These are phyloP conservation scores for Cyclotella atomus DNA, from an alignment of 108 stramenopile genomes.

Conservation along the genomic window DNA sequence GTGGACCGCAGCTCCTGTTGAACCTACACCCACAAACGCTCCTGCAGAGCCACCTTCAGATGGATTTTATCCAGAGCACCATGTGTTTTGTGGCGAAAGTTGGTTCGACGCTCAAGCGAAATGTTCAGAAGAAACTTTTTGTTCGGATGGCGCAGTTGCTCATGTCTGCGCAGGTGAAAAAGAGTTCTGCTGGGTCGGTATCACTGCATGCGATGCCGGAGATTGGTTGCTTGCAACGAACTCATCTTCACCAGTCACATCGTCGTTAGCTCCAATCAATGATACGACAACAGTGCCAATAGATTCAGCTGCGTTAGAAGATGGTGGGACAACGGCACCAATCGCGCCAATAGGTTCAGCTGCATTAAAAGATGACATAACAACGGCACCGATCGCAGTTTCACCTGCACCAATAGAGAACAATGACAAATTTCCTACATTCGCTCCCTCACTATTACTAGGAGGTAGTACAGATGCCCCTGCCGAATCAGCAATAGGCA, in stretches of 20 bases:
- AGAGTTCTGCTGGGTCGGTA: conserved; percentile 39
- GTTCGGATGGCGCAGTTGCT: conserved; percentile 31
- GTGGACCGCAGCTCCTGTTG: conserved; percentile 8
- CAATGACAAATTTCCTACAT: not conserved
- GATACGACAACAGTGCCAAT: not conserved
- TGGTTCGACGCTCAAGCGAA: conserved; percentile 26
- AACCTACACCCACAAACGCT: not conserved
- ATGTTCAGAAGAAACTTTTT: conserved; percentile 45
- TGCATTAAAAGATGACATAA: not conserved
- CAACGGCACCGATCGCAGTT: not conserved
- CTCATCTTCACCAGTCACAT: not conserved
- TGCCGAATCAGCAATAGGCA: not conserved
- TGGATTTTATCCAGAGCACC: conserved; percentile 9
- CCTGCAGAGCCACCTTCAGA: not conserved
- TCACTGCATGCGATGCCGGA: conserved; percentile 38
- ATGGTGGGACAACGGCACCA: not conserved
- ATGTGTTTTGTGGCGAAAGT: conserved; percentile 37
- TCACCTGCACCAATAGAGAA: not conserved
- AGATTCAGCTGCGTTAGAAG: not conserved
- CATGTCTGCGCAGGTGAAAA: conserved; percentile 20
- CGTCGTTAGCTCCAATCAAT: not conserved
- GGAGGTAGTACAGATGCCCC: not conserved
- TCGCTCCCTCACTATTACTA: not conserved
- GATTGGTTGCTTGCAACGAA: conserved; percentile 11
- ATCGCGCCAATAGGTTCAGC: not conserved